Base-by-base conservation (phyloP, 257 asterid genomes). In the Mitragyna speciosa region DNA sequence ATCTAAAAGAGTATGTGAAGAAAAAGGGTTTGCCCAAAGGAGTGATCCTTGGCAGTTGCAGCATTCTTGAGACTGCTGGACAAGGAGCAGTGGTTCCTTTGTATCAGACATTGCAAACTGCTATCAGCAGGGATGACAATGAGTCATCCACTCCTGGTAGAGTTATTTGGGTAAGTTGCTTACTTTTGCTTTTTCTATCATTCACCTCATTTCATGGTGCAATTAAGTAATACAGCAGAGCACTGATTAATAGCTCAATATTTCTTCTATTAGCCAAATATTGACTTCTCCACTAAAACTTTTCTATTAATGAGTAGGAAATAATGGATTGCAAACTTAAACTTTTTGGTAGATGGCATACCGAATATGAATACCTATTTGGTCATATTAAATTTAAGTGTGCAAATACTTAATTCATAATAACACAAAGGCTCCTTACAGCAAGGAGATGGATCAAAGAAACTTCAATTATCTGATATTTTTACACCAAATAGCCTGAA, bases 21-120 rank as follows among this genome's bases (percentile, higher is more conserved):
- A 88, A 86, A 82, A 86, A 79, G 92, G 97, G 96, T 79, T 76
- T 88, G 76, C 94, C 96, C 24, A 93, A 95, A 77, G 98, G 98
- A 89, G 79, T 93, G 84, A 87, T 86, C 84, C 93, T 95, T 51
- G 98, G 98, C 73, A 93, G 95, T 82, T 95, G 95, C 91, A 90
- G 89, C 49, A 82, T 93, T 90, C 98, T 95, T 80, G 99, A 95
- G 80, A 90, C 97, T 51, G 99, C 98, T 28, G 99, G 99, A 36
- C 92, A 92, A 69, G 99, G 99, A 80, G 94, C 96, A 36, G 81
- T 89, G 19, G 89, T 81, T 85, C 90, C 98, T n/a, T 85, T 95
- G n/a, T 92, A 89, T 86, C 95, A 92, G 86, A 92, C 94, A 65
- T 81, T 95, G 88, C 95, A 93, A 66, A 87, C 95, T 84, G 86